phyloP scores from a whole-genome alignment of 179 eudicot genomes.

The Beta corolliflora region DNA sequence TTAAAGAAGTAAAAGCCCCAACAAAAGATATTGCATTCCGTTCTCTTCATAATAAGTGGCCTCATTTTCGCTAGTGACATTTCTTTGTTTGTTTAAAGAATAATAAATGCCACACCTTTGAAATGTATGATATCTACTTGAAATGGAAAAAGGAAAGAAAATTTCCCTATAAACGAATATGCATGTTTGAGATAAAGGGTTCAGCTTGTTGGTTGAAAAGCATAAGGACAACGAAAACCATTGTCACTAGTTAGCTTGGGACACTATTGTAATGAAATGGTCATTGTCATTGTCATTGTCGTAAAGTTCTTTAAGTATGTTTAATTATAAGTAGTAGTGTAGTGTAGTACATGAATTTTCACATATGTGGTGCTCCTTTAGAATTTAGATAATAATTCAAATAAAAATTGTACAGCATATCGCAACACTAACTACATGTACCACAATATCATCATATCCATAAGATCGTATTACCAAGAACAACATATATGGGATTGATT shows the following conservation, averaged over 20 bases:
- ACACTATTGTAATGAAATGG: constrained; percentile 3
- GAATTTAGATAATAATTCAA: neutral
- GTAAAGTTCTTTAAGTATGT: neutral
- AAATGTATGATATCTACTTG: neutral
- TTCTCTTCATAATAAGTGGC: neutral
- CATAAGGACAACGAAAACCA: constrained; percentile 1
- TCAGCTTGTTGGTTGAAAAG: constrained; percentile 11
- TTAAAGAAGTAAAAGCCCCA: neutral
- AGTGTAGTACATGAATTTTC: neutral
- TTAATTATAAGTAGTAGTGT: neutral
- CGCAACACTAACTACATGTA: neutral
- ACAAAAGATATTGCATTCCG: neutral
- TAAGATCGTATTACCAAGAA: neutral
- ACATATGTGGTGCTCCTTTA: neutral
- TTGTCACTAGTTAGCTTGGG: constrained; percentile 16
- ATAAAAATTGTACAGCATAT: neutral
- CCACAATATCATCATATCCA: neutral
- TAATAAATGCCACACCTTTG: neutral
- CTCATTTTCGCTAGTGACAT: constrained; percentile 4
- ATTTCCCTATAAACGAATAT: neutral
- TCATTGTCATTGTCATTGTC: constrained; percentile 8
- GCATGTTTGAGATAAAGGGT: constrained; percentile 8
- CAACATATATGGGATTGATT: neutral
- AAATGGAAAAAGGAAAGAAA: constrained; percentile 2
- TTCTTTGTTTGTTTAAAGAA: neutral